Evolutionary conservation across 2,329 filamentous ascomycete species (phyloP).

Genomic region (Epichloe brachyelytri): DNA sequence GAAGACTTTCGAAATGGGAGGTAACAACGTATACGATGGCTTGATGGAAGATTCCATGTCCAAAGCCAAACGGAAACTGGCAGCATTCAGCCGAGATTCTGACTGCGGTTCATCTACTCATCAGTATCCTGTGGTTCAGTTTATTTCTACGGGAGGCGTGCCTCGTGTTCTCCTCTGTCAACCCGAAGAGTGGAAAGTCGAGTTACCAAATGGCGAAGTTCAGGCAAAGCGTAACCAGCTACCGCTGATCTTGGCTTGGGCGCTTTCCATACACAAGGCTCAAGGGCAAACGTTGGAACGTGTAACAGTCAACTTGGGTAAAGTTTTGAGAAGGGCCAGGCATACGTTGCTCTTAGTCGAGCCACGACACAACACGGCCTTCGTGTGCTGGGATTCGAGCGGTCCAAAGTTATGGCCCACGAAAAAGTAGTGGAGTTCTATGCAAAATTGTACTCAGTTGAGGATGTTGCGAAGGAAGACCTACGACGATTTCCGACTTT

Average conservation of each 20-base stretch:
- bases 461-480: conserved; percentile 27
- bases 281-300: conserved; percentile 89
- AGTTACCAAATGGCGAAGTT: conserved; percentile 87
- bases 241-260: conserved; percentile 91
- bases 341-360: conserved; percentile 90
- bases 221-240: conserved; percentile 75
- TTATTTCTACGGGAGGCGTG: conserved; percentile 64
- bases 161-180: conserved; percentile 55
- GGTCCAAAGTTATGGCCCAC: conserved; percentile 87
- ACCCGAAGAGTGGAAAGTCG: conserved; percentile 89
- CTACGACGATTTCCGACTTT: conserved; percentile 27
- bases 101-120: conserved; percentile 34
- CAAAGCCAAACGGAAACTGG: conserved; percentile 44
- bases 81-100: conserved; percentile 30
- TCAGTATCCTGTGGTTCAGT: conserved; percentile 74
- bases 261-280: conserved; percentile 93
- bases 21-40: conserved; percentile 31
- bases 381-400: conserved; percentile 80
- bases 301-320: conserved; percentile 86
- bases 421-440: conserved; percentile 80
- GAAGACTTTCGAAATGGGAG: conserved; percentile 24
- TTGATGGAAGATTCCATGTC: conserved; percentile 27
- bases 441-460: conserved; percentile 62
- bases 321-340: conserved; percentile 91
- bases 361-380: conserved; percentile 79